Conservation (phyloP, 2,329 filamentous ascomycete species). For the Daldinia eschscholtzii region DNA sequence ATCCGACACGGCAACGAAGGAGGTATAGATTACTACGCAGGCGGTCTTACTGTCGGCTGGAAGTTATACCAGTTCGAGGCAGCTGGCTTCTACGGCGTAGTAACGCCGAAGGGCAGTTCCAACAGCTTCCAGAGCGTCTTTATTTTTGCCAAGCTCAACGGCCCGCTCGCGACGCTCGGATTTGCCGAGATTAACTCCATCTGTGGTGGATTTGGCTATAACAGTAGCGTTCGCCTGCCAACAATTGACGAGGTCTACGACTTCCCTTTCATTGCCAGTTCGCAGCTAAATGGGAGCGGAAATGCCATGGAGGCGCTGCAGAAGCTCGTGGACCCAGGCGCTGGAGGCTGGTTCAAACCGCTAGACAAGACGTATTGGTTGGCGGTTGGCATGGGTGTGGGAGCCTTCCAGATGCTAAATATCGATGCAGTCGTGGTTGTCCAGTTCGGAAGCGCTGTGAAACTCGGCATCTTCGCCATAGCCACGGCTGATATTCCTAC, state of each 20-base stretch:
- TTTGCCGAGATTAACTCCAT: slow-evolving; percentile 22
- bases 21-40: slow-evolving; percentile 52
- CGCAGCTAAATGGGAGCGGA: neutral
- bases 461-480: slow-evolving; percentile 54
- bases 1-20: slow-evolving; percentile 49
- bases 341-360: slow-evolving; percentile 51
- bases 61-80: slow-evolving; percentile 56
- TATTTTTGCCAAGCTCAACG: slow-evolving; percentile 23
- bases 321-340: slow-evolving; percentile 37
- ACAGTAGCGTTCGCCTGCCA: slow-evolving; percentile 12
- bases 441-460: slow-evolving; percentile 49
- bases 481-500: slow-evolving; percentile 51
- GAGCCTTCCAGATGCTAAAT: slow-evolving; percentile 56
- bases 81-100: slow-evolving; percentile 56
- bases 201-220: slow-evolving; percentile 23
- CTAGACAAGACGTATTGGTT: slow-evolving; percentile 53
- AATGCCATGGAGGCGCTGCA: slow-evolving; percentile 32
- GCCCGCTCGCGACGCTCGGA: slow-evolving; percentile 23
- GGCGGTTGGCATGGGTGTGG: slow-evolving; percentile 55
- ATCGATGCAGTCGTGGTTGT: slow-evolving; percentile 55
- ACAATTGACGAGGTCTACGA: slow-evolving; percentile 9
- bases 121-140: slow-evolving; percentile 44
- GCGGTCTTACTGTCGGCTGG: slow-evolving; percentile 55
- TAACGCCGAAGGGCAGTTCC: slow-evolving; percentile 20
- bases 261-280: slow-evolving; percentile 15